Evolutionary conservation across 1,139 yeast genomes (phyloP).

Genomic region (Meyerozyma carpophila): DNA sequence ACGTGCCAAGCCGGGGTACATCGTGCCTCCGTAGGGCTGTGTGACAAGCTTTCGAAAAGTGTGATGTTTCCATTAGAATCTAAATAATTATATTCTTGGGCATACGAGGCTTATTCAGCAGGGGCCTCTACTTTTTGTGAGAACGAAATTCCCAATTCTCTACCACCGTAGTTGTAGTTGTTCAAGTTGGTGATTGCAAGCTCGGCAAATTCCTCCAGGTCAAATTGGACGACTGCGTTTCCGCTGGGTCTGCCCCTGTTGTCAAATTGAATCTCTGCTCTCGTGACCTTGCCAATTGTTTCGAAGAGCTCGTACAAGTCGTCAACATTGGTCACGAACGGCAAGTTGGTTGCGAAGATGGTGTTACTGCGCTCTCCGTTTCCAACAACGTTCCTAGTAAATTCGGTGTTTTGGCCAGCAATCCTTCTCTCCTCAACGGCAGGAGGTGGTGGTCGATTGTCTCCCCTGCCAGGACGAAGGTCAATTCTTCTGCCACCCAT

Average conservation of each 20-base stretch:
- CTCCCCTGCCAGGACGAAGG: conserved; percentile 57
- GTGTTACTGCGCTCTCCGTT: conserved; percentile 61
- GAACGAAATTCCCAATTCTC: conserved; percentile 61
- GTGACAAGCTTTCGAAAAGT: too few relatives aligned
- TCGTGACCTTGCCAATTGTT: conserved; percentile 70
- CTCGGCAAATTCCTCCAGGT: conserved; percentile 62
- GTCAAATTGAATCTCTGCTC: conserved; percentile 73
- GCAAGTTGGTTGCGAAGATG: conserved; percentile 73
- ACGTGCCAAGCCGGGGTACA: too few relatives aligned
- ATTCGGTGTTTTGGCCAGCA: conserved; percentile 40
- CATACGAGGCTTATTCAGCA: not conserved
- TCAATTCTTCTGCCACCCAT: conserved; percentile 67
- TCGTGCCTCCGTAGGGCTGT: not conserved
- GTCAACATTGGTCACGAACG: conserved; percentile 80
- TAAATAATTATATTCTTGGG: not conserved
- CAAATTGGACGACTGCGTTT: conserved; percentile 77
- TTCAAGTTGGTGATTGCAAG: conserved; percentile 69
- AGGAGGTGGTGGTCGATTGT: conserved; percentile 10
- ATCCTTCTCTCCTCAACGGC: conserved; percentile 9
- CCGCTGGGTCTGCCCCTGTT: conserved; percentile 72
- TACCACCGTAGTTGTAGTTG: conserved; percentile 80
- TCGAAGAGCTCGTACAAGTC: conserved; percentile 85
- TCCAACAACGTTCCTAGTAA: conserved; percentile 60
- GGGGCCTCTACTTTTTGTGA: conserved; percentile 29
- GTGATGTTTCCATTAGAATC: not conserved